Conservation (phyloP, 176 grass and related monocot genomes). For the Alopecurus myosuroides region DNA sequence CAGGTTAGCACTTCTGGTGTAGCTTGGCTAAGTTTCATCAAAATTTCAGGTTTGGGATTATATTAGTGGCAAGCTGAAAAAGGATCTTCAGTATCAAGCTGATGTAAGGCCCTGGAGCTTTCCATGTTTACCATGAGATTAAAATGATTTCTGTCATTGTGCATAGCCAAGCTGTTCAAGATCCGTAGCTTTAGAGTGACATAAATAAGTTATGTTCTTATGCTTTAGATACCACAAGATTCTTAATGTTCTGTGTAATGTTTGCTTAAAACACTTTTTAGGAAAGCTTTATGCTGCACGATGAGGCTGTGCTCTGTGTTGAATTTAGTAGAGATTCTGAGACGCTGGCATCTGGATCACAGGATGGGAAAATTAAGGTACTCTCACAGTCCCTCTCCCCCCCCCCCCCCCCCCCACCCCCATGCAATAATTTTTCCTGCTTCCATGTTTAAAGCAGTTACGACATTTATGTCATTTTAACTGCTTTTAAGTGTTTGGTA, state of each 20-base stretch:
- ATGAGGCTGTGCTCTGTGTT: constrained; percentile 86
- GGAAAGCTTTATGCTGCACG: constrained; percentile 99
- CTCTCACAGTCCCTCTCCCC: not conserved
- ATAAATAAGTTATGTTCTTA: not conserved
- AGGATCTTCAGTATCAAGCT: constrained; percentile 99
- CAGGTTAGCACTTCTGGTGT: not conserved
- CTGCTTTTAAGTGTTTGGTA: not conserved
- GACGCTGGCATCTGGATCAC: constrained; percentile 88
- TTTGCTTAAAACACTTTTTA: constrained; percentile 34
- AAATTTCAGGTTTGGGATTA: constrained; percentile 95
- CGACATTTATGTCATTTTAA: not conserved
- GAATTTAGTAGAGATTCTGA: constrained; percentile 99
- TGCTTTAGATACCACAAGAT: not conserved
- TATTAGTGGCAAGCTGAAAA: constrained; percentile 94
- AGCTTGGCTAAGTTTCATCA: constrained; percentile 17
- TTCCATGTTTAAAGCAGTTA: constrained; percentile 10
- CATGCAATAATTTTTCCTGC: not conserved
- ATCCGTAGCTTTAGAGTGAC: constrained; percentile 4
- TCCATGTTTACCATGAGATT: constrained; percentile 7
- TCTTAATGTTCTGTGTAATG: constrained; percentile 11
- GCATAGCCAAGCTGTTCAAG: not conserved
- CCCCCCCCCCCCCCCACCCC: not conserved
- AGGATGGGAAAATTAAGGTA: constrained; percentile 99
- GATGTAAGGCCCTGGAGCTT: constrained; percentile 53
- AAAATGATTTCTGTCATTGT: not conserved